Conservation (phyloP, 1,284 basidiomycete genomes). For the Cutaneotrichosporon sp. region DNA sequence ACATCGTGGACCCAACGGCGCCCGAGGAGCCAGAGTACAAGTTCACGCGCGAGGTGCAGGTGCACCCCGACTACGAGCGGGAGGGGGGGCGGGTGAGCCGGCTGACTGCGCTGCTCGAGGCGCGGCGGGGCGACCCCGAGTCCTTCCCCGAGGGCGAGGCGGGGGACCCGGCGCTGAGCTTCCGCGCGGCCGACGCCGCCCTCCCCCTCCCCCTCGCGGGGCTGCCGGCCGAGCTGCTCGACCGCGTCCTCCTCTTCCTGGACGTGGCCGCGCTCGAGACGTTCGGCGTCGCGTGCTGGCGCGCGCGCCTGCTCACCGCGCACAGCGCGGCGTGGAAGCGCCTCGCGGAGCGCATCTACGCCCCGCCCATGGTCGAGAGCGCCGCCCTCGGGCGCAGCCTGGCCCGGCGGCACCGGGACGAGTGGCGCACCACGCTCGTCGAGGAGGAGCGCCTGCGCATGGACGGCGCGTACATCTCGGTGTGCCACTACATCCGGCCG, state of each 20-base stretch:
- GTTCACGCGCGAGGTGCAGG: constrained; percentile 49
- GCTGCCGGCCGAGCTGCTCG: constrained; percentile 74
- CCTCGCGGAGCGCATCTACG: constrained; percentile 63
- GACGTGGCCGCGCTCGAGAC: constrained; percentile 71
- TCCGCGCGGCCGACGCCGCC: constrained; percentile 68
- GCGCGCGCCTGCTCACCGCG: constrained; percentile 68
- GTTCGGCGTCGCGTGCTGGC: constrained; percentile 70
- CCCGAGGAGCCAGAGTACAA: constrained; percentile 41
- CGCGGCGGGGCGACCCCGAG: not conserved
- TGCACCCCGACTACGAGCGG: constrained; percentile 46
- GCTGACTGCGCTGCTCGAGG: constrained; percentile 14
- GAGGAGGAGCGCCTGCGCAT: constrained; percentile 78
- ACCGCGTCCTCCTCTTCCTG: constrained; percentile 61
- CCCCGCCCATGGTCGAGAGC: constrained; percentile 59
- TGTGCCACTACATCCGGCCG: constrained; percentile 74
- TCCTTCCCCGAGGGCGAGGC: constrained; percentile 3
- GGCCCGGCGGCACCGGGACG: constrained; percentile 60
- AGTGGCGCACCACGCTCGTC: constrained; percentile 74
- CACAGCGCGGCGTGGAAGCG: constrained; percentile 66
- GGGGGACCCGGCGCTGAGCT: constrained; percentile 43
- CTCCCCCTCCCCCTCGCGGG: constrained; percentile 61
- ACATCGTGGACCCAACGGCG: constrained; percentile 39
- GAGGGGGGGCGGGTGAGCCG: not conserved
- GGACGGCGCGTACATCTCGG: constrained; percentile 86
- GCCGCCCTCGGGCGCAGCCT: constrained; percentile 45